Evolutionary conservation across 768 basidiomycete species (phyloP), one percentile per base, ranked within the genome.

Genomic region (Tubosaeta sp.): DNA sequence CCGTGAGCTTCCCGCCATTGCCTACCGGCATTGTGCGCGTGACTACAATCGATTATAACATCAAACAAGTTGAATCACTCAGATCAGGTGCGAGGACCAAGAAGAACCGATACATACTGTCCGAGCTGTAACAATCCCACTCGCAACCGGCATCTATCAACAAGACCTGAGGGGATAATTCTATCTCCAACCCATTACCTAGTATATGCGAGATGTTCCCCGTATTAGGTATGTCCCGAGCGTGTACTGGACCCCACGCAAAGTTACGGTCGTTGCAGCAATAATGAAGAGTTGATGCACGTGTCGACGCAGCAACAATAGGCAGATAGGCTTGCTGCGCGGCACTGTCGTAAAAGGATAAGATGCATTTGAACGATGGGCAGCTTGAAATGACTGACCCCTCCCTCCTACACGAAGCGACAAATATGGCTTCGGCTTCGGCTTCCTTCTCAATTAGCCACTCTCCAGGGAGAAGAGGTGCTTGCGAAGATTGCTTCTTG

Each of bases 111-210:
- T 13, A 66, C 67, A 74, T 69, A 71, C 86, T 81, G 65, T 88
- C 86, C 0, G 80, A 73, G 4, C 81, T 83, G 57, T 88, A 85
- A 60, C 78, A 77, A 16, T 74, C 65, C 84, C 83, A 95, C 71
- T 98, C 95, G 63, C 94, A 95, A 0, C 95, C 94, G 1, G 95
- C 95, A 60, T 98, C 95, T 56, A 95, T 94, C 31, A 95, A 79
- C 5, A 95, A 75, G 7, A 95, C 87, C 65, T 89, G 84, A 0
- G 86, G 84, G 31, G 71, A 58, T 45, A 86, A 58, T 14, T 76
- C 65, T 46, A 72, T 75, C n/a, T 33, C 45, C 10, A 45, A 43
- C n/a, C 11, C 37, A 9, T 6, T 11, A 12, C 26, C 12, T 9
- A 45, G 64, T 8, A 65, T 68, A 35, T 75, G 72, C 4, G 75